Conservation (phyloP, 2,329 filamentous ascomycete species). For the Tolypocladium endophyticum region DNA sequence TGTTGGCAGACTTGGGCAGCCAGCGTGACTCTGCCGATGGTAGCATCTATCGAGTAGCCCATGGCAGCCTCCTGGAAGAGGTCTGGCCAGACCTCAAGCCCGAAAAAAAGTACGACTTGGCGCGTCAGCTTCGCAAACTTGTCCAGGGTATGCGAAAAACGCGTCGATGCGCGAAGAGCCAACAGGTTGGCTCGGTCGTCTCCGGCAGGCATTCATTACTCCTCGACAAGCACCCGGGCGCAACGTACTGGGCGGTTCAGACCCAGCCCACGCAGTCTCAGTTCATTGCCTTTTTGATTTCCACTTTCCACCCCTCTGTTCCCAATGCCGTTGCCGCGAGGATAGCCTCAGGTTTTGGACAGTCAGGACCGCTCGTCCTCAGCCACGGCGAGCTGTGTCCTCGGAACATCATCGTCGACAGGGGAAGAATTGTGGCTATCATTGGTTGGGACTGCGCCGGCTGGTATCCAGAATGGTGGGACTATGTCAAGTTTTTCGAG, state of each 20-base stretch:
- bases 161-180: not conserved
- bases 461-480: constrained; percentile 22
- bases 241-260: constrained; percentile 18
- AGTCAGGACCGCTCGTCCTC: constrained; percentile 9
- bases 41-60: constrained; percentile 2
- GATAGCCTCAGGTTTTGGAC: constrained; percentile 9
- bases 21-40: not conserved
- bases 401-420: constrained; percentile 16
- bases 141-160: constrained; percentile 11
- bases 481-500: constrained; percentile 24
- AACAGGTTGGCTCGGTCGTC: constrained; percentile 9
- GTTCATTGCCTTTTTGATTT: constrained; percentile 15
- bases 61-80: constrained; percentile 17
- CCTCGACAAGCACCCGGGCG: constrained; percentile 14
- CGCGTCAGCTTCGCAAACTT: constrained; percentile 15
- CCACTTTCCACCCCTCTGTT: constrained; percentile 14
- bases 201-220: constrained; percentile 11
- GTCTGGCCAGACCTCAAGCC: constrained; percentile 13
- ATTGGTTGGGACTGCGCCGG: constrained; percentile 21
- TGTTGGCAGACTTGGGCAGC: not conserved
- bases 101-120: constrained; percentile 11
- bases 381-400: constrained; percentile 16
- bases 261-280: constrained; percentile 4
- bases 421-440: constrained; percentile 12
- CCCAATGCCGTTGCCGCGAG: constrained; percentile 11